Evolutionary conservation across 371 early-diverging fungal genomes (phyloP), one percentile per base, ranked within the genome.

Genomic region (Mucor circinelloides): DNA sequence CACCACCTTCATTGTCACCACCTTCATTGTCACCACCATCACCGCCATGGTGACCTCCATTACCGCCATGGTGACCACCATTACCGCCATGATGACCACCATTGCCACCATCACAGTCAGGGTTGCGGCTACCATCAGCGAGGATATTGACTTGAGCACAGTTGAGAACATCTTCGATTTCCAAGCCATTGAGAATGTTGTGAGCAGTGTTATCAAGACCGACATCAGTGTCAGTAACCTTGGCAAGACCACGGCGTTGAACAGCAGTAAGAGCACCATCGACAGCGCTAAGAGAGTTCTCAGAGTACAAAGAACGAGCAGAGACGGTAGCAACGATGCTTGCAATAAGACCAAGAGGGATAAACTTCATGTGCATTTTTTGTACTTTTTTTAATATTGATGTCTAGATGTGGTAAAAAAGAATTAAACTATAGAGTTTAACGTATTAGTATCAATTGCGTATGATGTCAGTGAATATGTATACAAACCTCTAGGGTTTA

Each of bases 351-450:
- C 64, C 44, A 21, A 64, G 57, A 31, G 64, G 57, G 30, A 64
- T 36, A 28, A 64, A 55, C 56, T 64, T 64, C 57, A 64, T 56
- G 25, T 64, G 64, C 64, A 64, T 64, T 64, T 64, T 63, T 42
- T 64, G n/a, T 54, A 27, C 12, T 25, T 13, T 57, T 57, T 57
- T 57, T 57, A 25, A 3, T 31, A 31, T 31, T 34, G 34, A 31
- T 57, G 57, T 34, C 34, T 57, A 31, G 13, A 27, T 28, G 36
- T 9, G 17, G 25, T 54, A 28, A 28, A 54, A 28, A 54, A 54
- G 23, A n/a, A 44, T 44, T 54, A 50, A 50, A 21, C 54, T 54
- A 52, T 52, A 42, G 4, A 0, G n/a, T 5, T n/a, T 6, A 7
- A n/a, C 8, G 44, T 44, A 7, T 44, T 17, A 44, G 44, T 19